Evolutionary conservation across 192 early-diverging fungal species (phyloP).

Genomic region (Chytriomyces sp.): DNA sequence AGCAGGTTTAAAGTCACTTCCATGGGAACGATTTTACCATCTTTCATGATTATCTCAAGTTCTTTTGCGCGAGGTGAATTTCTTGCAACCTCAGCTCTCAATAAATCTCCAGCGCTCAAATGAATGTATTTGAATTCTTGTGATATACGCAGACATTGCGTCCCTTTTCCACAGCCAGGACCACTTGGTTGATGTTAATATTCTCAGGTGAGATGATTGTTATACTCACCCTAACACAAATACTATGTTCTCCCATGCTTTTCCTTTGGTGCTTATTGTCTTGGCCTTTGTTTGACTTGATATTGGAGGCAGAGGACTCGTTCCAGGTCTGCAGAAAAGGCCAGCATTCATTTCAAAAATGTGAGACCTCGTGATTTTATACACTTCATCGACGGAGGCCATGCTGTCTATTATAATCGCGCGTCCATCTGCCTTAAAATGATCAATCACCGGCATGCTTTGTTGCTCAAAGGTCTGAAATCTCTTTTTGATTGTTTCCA

Average conservation of each 20-base stretch:
- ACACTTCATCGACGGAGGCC: constrained; percentile 28
- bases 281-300: background rate
- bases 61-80: constrained; percentile 66
- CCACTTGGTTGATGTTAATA: constrained; percentile 41
- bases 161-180: constrained; percentile 65
- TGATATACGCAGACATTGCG: constrained; percentile 84
- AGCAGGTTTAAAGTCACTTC: constrained; percentile 83
- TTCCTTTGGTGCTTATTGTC: background rate
- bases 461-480: constrained; percentile 56
- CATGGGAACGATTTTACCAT: constrained; percentile 94
- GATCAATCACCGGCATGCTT: constrained; percentile 56
- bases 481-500: constrained; percentile 58
- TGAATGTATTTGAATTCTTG: constrained; percentile 90
- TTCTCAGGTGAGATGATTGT: constrained; percentile 14
- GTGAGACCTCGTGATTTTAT: constrained; percentile 12
- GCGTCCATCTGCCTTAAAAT: constrained; percentile 37
- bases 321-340: background rate
- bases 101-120: constrained; percentile 92
- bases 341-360: constrained; percentile 30
- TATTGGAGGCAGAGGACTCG: background rate
- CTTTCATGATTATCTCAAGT: constrained; percentile 85
- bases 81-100: constrained; percentile 82
- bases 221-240: constrained; percentile 48
- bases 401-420: constrained; percentile 29
- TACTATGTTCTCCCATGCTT: constrained; percentile 56